Conservation (phyloP, 148 eudicot genomes). For the Persicaria tinctoria region DNA sequence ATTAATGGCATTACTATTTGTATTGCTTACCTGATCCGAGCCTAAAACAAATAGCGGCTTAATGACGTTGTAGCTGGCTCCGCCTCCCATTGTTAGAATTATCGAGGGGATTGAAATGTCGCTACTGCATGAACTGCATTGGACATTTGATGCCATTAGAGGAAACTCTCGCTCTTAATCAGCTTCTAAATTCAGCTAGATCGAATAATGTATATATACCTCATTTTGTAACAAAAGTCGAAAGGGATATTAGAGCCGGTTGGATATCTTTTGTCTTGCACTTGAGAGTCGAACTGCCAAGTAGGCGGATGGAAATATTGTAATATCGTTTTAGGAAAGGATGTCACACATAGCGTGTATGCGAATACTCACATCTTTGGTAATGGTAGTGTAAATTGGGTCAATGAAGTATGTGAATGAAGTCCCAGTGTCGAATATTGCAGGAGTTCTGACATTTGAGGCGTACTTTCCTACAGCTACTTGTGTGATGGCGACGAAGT, state of each 20-base stretch:
- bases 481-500: slow-evolving; percentile 50
- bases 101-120: not conserved
- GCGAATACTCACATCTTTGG: slow-evolving; percentile 45
- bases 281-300: slow-evolving; percentile 51
- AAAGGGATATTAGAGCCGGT: slow-evolving; percentile 32
- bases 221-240: slow-evolving; percentile 43
- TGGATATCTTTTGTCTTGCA: slow-evolving; percentile 27
- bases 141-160: not conserved
- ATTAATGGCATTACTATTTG: not conserved
- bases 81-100: slow-evolving; percentile 5
- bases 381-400: slow-evolving; percentile 57
- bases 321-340: too few species aligned
- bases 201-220: slow-evolving; percentile 20
- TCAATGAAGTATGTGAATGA: slow-evolving; percentile 71
- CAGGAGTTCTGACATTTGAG: slow-evolving; percentile 33
- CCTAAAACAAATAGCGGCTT: not conserved
- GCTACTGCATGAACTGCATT: not conserved
- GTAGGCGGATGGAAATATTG: not conserved
- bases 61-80: not conserved
- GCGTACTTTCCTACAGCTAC: slow-evolving; percentile 39
- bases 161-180: slow-evolving; percentile 1
- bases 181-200: not conserved
- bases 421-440: slow-evolving; percentile 79
- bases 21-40: slow-evolving; percentile 3
- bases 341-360: too few species aligned